phyloP scores from a whole-genome alignment of 108 stramenopile species.

The Nitzschia sp. region DNA sequence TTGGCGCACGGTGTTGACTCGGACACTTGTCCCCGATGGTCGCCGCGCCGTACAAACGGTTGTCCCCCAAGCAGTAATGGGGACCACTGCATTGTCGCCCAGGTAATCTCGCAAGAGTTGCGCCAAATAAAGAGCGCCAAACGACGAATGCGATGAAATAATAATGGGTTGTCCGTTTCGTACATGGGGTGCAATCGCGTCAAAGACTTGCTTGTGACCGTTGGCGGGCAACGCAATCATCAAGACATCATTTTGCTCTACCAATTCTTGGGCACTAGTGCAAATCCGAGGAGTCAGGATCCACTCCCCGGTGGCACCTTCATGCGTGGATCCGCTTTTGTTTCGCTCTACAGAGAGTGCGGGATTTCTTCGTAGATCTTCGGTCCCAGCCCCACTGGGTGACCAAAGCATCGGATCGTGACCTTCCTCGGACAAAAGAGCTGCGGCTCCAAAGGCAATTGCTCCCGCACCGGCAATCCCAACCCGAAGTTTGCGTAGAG shows the following conservation, averaged over 20 bases:
- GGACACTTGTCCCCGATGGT: slow-evolving; percentile 45
- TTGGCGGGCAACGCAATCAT: slow-evolving; percentile 62
- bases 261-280: slow-evolving; percentile 35
- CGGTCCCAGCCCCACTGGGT: slow-evolving; percentile 51
- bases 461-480: slow-evolving; percentile 61
- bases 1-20: slow-evolving; percentile 54
- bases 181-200: slow-evolving; percentile 49
- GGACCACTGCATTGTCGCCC: slow-evolving; percentile 8
- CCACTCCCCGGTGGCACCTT: slow-evolving; percentile 40
- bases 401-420: slow-evolving; percentile 73
- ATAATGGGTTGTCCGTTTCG: slow-evolving; percentile 46
- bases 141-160: slow-evolving; percentile 68
- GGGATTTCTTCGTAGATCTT: slow-evolving; percentile 8
- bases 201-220: slow-evolving; percentile 61
- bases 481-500: background rate
- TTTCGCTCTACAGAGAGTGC: background rate
- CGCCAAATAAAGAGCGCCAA: slow-evolving; percentile 62
- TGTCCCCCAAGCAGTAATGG: slow-evolving; percentile 69
- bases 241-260: slow-evolving; percentile 48
- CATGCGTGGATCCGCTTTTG: slow-evolving; percentile 1
- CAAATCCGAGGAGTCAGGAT: slow-evolving; percentile 41
- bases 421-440: slow-evolving; percentile 45
- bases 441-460: slow-evolving; percentile 57
- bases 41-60: slow-evolving; percentile 64
- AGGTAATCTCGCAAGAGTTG: slow-evolving; percentile 26